Percentiles rank a stretch among this genome's conserved stretches.
Conservation (phyloP, 2,329 filamentous ascomycete species). For the Colletotrichum sp. region DNA sequence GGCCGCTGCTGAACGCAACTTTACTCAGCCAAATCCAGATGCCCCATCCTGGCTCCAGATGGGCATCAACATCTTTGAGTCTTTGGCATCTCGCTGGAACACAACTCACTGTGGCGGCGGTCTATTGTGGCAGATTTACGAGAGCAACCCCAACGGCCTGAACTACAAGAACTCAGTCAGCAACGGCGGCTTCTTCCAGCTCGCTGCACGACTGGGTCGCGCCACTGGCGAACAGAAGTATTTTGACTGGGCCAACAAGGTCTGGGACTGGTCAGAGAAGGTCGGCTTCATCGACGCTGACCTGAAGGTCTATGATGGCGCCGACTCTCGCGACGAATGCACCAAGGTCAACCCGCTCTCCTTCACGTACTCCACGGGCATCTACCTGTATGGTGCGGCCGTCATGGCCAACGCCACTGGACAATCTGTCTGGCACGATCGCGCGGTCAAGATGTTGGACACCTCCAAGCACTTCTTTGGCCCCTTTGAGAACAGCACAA, state of each 20-base stretch:
- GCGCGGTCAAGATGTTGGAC: slow-evolving; percentile 56
- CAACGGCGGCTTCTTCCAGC: slow-evolving; percentile 84
- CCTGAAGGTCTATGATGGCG: slow-evolving; percentile 68
- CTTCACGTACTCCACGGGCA: slow-evolving; percentile 71
- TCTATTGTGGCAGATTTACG: slow-evolving; percentile 82
- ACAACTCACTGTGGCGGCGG: slow-evolving; percentile 71
- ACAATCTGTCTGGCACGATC: slow-evolving; percentile 57
- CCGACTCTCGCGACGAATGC: slow-evolving; percentile 61
- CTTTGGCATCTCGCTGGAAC: slow-evolving; percentile 75
- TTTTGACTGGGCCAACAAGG: slow-evolving; percentile 67
- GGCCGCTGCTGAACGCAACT: slow-evolving; percentile 71
- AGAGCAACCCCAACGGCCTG: slow-evolving; percentile 74
- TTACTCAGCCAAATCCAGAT: slow-evolving; percentile 62
- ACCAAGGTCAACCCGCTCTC: slow-evolving; percentile 55
- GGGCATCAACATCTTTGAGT: slow-evolving; percentile 74
- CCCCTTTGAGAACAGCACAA: slow-evolving; percentile 54
- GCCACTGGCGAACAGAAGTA: slow-evolving; percentile 73
- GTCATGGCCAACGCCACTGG: slow-evolving; percentile 67
- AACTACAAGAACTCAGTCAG: slow-evolving; percentile 84
- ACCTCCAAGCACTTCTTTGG: slow-evolving; percentile 60
- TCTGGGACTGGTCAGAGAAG: slow-evolving; percentile 68
- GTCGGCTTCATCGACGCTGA: slow-evolving; percentile 61
- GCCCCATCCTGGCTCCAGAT: slow-evolving; percentile 71
- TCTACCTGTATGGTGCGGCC: slow-evolving; percentile 69
- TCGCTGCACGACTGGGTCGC: slow-evolving; percentile 76